phyloP scores from a whole-genome alignment of 2,329 filamentous ascomycete species.

The Sporothrix inflata region DNA sequence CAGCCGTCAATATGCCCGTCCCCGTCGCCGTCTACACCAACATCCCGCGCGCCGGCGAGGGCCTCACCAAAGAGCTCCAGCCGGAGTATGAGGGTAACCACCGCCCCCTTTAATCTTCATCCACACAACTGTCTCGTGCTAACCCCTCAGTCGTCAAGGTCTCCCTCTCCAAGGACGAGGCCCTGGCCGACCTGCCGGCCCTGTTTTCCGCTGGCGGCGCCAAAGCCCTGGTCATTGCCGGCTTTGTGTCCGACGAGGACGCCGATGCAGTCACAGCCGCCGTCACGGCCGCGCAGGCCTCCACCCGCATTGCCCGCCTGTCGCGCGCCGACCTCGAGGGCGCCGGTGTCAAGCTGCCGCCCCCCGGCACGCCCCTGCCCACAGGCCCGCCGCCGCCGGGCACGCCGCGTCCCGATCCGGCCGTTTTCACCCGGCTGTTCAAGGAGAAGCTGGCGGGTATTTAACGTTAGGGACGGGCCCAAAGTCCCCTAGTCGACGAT shows the following conservation, averaged over 20 bases:
- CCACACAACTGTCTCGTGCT: background rate
- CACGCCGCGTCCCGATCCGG: conserved; percentile 18
- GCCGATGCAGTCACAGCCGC: conserved; percentile 10
- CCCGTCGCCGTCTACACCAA: no score
- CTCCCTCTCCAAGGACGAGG: conserved; percentile 23
- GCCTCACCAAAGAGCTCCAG: conserved; percentile 8
- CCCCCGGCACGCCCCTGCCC: conserved; percentile 13
- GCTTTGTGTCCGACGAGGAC: conserved; percentile 17
- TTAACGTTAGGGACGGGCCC: background rate
- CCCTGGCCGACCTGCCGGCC: conserved; percentile 17
- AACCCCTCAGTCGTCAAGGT: conserved; percentile 23
- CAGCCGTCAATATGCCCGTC: background rate
- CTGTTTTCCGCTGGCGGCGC: conserved; percentile 15
- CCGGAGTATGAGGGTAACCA: conserved; percentile 19
- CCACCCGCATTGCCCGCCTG: conserved; percentile 14
- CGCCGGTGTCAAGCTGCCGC: conserved; percentile 23
- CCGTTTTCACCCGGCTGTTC: conserved; percentile 21
- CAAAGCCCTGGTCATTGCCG: conserved; percentile 24
- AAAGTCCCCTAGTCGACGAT: background rate
- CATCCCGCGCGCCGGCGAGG: conserved; percentile 1
- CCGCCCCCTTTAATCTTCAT: background rate
- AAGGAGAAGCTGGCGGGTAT: conserved; percentile 27
- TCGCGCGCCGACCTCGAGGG: conserved; percentile 25
- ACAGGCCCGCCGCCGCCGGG: conserved; percentile 20
- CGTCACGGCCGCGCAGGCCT: conserved; percentile 13